Evolutionary conservation across 2,329 filamentous ascomycete genomes (phyloP), one percentile per base, ranked within the genome.

Genomic region (Botryotinia calthae): DNA sequence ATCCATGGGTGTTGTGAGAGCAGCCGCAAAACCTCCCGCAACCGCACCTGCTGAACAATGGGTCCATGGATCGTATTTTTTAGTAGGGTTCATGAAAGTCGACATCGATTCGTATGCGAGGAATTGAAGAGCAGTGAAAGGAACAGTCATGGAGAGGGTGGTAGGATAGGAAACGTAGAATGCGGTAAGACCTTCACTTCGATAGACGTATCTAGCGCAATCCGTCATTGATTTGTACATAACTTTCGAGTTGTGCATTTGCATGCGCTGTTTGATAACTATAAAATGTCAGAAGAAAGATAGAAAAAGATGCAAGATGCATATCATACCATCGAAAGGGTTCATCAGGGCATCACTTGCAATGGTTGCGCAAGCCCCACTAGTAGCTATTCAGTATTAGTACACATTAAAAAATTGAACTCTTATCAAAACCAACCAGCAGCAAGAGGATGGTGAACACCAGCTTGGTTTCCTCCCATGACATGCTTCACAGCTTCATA

Each of bases 241-340:
- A 78, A 88, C 89, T 77, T 90, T 90, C n/a, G 95, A 98, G 80
- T 96, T 93, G 82, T 97, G 93, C 74, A 99, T 93, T 83, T 99
- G 96, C 96, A 99, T 99, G 79, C 96, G 93, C 83, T 99, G 96
- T 85, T 99, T 99, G 86, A 99, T 97, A 75, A 99, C 96, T 98
- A 80, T 44, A 56, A 20, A 59, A 56, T 71, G 66, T 80, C 63
- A 80, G 76, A 48, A 28, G 64, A 16, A 28, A 28, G 7, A 25
- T 22, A 12, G 7, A 31, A 16, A 46, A 22, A 65, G 34, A 42
- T 58, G 9, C 25, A 12, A 48, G 1, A 42, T 28, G n/a, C 25
- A 28, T 42, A 48, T 37, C 58, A 58, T 87, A 97, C 94, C 94
- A 84, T 99, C 96, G 82, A 99, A 99, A 34, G 96, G 96, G 81